A percentile compares a stretch with the other conserved stretches of the same genome.
These are phyloP conservation scores for Acorus gramineus DNA, from an alignment of 106 monocot species.

Conservation along the genomic window DNA sequence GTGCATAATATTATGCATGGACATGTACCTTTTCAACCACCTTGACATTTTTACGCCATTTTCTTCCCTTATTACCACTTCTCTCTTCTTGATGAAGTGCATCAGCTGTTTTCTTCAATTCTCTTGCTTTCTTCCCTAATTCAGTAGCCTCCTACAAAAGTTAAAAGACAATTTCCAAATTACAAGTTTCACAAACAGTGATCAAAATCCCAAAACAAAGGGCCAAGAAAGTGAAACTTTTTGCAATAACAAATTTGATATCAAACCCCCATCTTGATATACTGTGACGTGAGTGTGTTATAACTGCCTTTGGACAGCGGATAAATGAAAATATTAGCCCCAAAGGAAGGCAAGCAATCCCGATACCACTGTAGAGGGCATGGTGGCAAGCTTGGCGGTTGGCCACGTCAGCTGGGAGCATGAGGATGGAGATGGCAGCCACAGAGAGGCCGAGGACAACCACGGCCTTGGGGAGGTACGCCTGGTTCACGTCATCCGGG, in stretches of 20 bases:
- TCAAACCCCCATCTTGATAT: constrained; percentile 66
- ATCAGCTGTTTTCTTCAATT: constrained; percentile 86
- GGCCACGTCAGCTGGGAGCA: constrained; percentile 1
- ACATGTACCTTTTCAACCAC: constrained; percentile 67
- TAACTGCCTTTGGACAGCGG: constrained; percentile 88
- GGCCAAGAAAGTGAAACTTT: too few species aligned
- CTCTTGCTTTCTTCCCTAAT: constrained; percentile 84
- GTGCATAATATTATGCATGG: too few species aligned
- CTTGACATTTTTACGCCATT: constrained; percentile 98
- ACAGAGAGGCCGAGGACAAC: constrained; percentile 1
- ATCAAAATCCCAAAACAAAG: too few species aligned
- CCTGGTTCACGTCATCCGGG: constrained; percentile 1
- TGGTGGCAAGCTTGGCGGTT: neutral
- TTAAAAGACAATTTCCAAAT: constrained; percentile 4
- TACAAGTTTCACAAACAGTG: neutral
- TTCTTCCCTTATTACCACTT: constrained; percentile 76
- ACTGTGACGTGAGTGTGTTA: too few species aligned
- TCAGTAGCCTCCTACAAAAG: constrained; percentile 90
- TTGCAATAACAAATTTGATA: too few species aligned
- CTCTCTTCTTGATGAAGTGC: constrained; percentile 84
- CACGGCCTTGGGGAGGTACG: neutral
- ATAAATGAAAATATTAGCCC: constrained; percentile 87
- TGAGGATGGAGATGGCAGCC: constrained; percentile 2
- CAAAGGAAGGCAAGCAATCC: constrained; percentile 78
- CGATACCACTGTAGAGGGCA: constrained; percentile 44